Conservation (phyloP, 2,329 filamentous ascomycete genomes). For the Alternaria ventricosa region DNA sequence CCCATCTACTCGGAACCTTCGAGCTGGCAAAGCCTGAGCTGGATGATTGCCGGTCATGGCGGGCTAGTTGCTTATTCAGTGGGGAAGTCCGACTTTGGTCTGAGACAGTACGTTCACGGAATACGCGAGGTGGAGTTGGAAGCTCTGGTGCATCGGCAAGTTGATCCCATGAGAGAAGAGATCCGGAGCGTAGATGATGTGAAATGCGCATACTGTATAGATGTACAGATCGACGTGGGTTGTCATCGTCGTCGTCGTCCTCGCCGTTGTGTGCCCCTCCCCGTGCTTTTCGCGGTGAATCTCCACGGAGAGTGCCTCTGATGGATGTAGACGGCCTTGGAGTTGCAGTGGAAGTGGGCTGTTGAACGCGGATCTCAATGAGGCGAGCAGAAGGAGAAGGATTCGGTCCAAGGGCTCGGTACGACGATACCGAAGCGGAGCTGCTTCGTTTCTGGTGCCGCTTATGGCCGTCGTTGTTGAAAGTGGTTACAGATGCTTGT, state of each 20-base stretch:
- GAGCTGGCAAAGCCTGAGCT: conserved; percentile 48
- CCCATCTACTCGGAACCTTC: conserved; percentile 48
- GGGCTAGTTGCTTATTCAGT: conserved; percentile 11
- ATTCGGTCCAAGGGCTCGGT: not conserved
- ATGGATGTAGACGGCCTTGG: conserved; percentile 26
- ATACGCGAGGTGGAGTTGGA: conserved; percentile 15
- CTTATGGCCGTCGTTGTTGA: not conserved
- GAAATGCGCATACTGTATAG: conserved; percentile 55
- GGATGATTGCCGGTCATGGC: conserved; percentile 40
- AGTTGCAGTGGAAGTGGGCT: conserved; percentile 20
- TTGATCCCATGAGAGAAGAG: conserved; percentile 47
- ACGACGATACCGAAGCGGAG: not conserved
- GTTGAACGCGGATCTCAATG: conserved; percentile 28
- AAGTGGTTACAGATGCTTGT: conserved; percentile 15
- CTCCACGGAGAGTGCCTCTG: conserved; percentile 12
- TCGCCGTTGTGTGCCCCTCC: not conserved
- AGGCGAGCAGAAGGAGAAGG: not conserved
- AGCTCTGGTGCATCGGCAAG: conserved; percentile 30
- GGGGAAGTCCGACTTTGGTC: conserved; percentile 27
- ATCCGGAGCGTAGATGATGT: conserved; percentile 53
- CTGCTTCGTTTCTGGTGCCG: not conserved
- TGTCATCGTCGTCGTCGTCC: conserved; percentile 14
- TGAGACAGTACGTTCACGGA: conserved; percentile 26
- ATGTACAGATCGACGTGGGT: conserved; percentile 46
- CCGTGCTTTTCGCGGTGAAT: not conserved